Percentiles rank a stretch among this genome's conserved stretches.
These are phyloP conservation scores for Chrysochromulina tobinii DNA, from an alignment of 78 protist species.

Conservation along the genomic window DNA sequence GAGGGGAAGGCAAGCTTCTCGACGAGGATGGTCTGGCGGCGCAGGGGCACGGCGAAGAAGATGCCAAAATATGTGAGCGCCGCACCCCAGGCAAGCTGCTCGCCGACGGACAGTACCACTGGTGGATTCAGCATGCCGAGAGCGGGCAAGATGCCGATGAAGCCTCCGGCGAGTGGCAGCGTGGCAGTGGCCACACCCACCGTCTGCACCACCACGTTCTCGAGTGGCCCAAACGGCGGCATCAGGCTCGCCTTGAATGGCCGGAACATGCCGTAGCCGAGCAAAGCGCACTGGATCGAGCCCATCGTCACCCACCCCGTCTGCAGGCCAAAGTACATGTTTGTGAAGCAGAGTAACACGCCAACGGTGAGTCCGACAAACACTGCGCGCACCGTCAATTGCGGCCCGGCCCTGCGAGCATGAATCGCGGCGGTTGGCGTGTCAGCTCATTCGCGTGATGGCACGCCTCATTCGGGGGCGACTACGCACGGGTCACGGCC, in stretches of 20 bases:
- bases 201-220: constrained; percentile 28
- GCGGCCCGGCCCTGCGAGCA: background rate
- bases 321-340: constrained; percentile 72
- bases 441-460: too few species aligned
- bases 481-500: too few species aligned
- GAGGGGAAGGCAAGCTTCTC: constrained; percentile 85
- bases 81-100: background rate
- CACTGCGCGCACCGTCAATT: background rate
- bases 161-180: constrained; percentile 80
- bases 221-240: background rate
- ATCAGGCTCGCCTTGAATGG: background rate
- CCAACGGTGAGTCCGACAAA: background rate
- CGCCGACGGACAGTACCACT: too few species aligned
- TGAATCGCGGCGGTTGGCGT: too few species aligned
- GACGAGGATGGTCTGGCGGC: constrained; percentile 71
- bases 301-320: constrained; percentile 68
- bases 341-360: constrained; percentile 55
- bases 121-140: background rate
- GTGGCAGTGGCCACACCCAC: constrained; percentile 77
- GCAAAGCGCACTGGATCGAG: constrained; percentile 27
- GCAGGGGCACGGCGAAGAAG: constrained; percentile 82
- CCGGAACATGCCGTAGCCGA: constrained; percentile 54
- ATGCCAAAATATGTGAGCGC: constrained; percentile 74
- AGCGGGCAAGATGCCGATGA: constrained; percentile 71
- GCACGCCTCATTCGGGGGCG: too few species aligned